Evolutionary conservation across 2,329 filamentous ascomycete species (phyloP).

Genomic region (Fusarium begoniae): DNA sequence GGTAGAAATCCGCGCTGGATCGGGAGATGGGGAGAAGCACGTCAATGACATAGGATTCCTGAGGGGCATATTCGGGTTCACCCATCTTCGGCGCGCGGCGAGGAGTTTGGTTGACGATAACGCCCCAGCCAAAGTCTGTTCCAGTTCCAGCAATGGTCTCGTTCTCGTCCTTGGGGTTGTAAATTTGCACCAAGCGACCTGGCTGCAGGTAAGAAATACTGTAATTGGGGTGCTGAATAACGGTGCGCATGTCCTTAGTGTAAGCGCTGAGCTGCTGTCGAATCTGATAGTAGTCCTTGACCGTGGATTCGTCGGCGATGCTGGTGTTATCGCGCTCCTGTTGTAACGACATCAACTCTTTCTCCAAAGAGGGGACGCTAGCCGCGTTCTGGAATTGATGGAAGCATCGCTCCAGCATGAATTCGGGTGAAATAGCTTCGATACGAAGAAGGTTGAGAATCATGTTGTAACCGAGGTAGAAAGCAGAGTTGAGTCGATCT

Average conservation of each 20-base stretch:
- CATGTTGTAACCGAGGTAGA: constrained; percentile 99
- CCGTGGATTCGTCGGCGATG: constrained; percentile 85
- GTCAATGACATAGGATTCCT: constrained; percentile 84
- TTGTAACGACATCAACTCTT: constrained; percentile 82
- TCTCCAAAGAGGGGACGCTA: constrained; percentile 84
- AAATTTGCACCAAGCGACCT: constrained; percentile 88
- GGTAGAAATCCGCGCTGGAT: constrained; percentile 57
- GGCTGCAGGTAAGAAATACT: constrained; percentile 84
- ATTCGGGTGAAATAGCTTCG: constrained; percentile 98
- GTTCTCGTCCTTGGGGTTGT: constrained; percentile 67
- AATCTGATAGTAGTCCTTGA: constrained; percentile 94
- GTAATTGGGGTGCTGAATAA: constrained; percentile 92
- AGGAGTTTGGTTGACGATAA: constrained; percentile 77
- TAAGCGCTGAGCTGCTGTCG: constrained; percentile 85
- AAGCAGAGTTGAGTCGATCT: constrained; percentile 96
- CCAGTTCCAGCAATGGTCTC: constrained; percentile 49
- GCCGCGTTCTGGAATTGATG: constrained; percentile 98
- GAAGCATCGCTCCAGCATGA: constrained; percentile 98
- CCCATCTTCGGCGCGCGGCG: constrained; percentile 74
- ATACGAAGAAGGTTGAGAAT: constrained; percentile 95
- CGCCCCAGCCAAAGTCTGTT: constrained; percentile 91
- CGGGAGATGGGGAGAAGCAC: constrained; percentile 74
- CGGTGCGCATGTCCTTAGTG: constrained; percentile 86
- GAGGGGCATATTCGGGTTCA: constrained; percentile 73
- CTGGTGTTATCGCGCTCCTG: constrained; percentile 75